Evolutionary conservation across 305 asterid genomes (phyloP).

Genomic region (Fraxinus floribunda): DNA sequence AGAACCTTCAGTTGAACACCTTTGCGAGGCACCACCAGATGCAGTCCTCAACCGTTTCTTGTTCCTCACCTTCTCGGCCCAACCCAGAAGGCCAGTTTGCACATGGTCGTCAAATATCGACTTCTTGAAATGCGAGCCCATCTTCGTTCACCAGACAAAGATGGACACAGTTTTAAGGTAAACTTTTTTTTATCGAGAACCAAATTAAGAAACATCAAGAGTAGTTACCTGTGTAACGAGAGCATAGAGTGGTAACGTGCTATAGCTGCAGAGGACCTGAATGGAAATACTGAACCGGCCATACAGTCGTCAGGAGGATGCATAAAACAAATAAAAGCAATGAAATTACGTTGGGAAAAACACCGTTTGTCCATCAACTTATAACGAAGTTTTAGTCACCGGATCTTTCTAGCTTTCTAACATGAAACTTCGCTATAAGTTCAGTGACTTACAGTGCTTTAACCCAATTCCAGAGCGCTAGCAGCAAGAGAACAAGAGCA

Average conservation of each 20-base stretch:
- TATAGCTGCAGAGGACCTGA: constrained; percentile 90
- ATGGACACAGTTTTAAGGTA: constrained; percentile 1
- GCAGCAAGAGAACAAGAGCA: not conserved
- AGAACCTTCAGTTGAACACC: constrained; percentile 29
- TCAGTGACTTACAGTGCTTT: not conserved
- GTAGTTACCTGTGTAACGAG: constrained; percentile 82
- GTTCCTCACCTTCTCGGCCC: constrained; percentile 77
- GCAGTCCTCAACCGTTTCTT: constrained; percentile 53
- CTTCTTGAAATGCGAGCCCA: constrained; percentile 93
- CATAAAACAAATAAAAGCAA: not conserved
- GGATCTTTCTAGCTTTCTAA: not conserved
- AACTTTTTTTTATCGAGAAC: not conserved
- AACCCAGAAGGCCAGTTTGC: constrained; percentile 74
- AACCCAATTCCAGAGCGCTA: not conserved
- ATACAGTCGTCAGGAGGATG: not conserved
- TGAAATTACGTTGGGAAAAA: not conserved
- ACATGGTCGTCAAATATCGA: constrained; percentile 86
- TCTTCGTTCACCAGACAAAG: constrained; percentile 37
- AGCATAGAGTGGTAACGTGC: constrained; percentile 89
- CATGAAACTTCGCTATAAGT: not conserved
- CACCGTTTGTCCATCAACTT: not conserved
- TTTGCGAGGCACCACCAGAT: constrained; percentile 36
- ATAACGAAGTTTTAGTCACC: not conserved
- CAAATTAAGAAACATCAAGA: not conserved
- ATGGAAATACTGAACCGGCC: constrained; percentile 54